Conservation (phyloP, 2,329 filamentous ascomycete species). For the Aulographum hederae region DNA sequence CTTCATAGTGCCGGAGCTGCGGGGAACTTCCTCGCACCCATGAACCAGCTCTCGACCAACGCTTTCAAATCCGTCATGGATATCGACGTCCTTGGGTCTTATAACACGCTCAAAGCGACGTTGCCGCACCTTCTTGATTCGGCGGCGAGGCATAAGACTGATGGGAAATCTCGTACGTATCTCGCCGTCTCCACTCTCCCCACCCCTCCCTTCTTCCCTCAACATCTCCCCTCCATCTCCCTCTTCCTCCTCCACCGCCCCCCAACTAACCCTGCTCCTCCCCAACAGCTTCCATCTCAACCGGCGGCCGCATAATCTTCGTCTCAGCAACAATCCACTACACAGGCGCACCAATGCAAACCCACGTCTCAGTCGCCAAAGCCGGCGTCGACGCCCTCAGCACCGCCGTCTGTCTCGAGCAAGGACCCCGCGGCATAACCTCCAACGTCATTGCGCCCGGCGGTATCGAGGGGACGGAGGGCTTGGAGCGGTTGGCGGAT, state of each 20-base stretch:
- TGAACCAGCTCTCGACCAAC: constrained; percentile 65
- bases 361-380: constrained; percentile 84
- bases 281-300: constrained; percentile 24
- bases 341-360: constrained; percentile 66
- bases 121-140: constrained; percentile 65
- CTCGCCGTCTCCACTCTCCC: not conserved
- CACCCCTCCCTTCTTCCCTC: not conserved
- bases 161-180: constrained; percentile 32
- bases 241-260: constrained; percentile 5
- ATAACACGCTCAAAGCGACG: constrained; percentile 86
- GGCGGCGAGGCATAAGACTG: constrained; percentile 41
- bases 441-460: constrained; percentile 83
- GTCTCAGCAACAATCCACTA: constrained; percentile 87
- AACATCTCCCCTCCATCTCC: constrained; percentile 16
- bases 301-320: constrained; percentile 73
- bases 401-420: constrained; percentile 66
- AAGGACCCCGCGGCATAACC: constrained; percentile 70
- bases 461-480: constrained; percentile 67
- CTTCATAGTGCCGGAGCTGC: constrained; percentile 64
- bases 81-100: constrained; percentile 86
- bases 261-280: not conserved
- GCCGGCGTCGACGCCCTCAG: constrained; percentile 76
- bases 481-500: constrained; percentile 25
- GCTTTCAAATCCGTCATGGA: constrained; percentile 93
- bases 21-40: constrained; percentile 83